A percentile compares a stretch with the other conserved stretches of the same genome.
Conservation (phyloP, 2,329 filamentous ascomycete genomes). For the Monosporascus sp. region DNA sequence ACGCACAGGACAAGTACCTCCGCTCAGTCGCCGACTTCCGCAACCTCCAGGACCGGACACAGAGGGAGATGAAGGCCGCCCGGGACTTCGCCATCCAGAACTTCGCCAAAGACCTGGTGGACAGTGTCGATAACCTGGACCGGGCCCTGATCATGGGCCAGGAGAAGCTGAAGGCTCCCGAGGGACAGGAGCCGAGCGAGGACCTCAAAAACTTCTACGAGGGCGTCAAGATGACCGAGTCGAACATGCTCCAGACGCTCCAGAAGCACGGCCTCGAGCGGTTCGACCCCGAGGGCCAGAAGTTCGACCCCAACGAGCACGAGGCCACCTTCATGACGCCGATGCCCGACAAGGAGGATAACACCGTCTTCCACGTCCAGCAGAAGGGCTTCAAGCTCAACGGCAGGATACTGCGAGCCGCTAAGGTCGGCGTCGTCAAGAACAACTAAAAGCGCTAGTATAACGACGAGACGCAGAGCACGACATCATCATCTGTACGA, state of each 20-base stretch:
- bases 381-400: conserved; percentile 96
- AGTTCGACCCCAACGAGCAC: conserved; percentile 94
- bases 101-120: conserved; percentile 91
- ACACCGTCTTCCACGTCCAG: conserved; percentile 86
- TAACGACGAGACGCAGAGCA: no score
- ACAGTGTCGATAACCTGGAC: conserved; percentile 95
- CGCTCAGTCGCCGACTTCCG: conserved; percentile 94
- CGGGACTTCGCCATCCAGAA: conserved; percentile 93
- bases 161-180: conserved; percentile 58
- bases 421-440: conserved; percentile 95
- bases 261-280: conserved; percentile 92
- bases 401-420: conserved; percentile 80
- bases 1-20: conserved; percentile 79
- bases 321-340: conserved; percentile 95
- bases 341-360: conserved; percentile 81
- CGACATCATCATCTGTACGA: no score
- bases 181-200: conserved; percentile 34
- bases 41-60: conserved; percentile 92
- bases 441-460: conserved; percentile 39
- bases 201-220: conserved; percentile 79
- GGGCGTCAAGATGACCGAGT: conserved; percentile 93
- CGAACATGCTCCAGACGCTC: conserved; percentile 78
- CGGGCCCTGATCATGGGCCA: conserved; percentile 78
- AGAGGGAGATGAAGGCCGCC: conserved; percentile 81
- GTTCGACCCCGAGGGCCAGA: conserved; percentile 76